These are phyloP conservation scores for Penicillium psychrosexuale DNA, from an alignment of 2,329 filamentous ascomycete genomes.

Conservation along the genomic window DNA sequence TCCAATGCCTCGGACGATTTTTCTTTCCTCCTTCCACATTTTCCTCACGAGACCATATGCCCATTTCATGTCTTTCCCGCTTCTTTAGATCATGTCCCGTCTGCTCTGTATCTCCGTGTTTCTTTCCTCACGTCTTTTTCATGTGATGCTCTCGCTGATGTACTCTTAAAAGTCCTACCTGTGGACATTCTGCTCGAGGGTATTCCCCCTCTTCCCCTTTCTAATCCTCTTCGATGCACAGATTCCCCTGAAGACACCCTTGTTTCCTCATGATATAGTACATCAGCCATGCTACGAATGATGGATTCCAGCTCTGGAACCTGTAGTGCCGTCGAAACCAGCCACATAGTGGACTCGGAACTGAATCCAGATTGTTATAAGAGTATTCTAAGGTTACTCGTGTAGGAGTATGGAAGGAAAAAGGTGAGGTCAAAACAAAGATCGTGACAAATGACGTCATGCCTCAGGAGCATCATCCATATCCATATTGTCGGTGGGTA, in stretches of 20 bases:
- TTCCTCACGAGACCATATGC: conserved; percentile 30
- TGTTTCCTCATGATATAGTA: conserved; percentile 22
- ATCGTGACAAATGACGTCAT: neutral
- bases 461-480: too few relatives aligned
- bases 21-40: conserved; percentile 11
- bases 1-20: conserved; percentile 4
- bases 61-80: conserved; percentile 26
- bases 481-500: too few relatives aligned
- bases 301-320: conserved; percentile 10
- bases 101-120: conserved; percentile 12
- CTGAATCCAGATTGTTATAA: neutral
- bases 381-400: neutral
- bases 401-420: neutral
- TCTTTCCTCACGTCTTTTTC: conserved; percentile 11
- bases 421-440: conserved; percentile 1
- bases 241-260: conserved; percentile 27
- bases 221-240: conserved; percentile 28
- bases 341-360: neutral
- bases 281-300: conserved; percentile 20
- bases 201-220: conserved; percentile 2
- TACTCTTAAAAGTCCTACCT: conserved; percentile 24
- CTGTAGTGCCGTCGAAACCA: neutral
- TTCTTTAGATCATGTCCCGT: conserved; percentile 28
- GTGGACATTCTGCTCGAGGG: conserved; percentile 9
- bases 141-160: conserved; percentile 23